Conservation (phyloP, 2,329 filamentous ascomycete genomes). For the Neoscytalidium dimidiatum region DNA sequence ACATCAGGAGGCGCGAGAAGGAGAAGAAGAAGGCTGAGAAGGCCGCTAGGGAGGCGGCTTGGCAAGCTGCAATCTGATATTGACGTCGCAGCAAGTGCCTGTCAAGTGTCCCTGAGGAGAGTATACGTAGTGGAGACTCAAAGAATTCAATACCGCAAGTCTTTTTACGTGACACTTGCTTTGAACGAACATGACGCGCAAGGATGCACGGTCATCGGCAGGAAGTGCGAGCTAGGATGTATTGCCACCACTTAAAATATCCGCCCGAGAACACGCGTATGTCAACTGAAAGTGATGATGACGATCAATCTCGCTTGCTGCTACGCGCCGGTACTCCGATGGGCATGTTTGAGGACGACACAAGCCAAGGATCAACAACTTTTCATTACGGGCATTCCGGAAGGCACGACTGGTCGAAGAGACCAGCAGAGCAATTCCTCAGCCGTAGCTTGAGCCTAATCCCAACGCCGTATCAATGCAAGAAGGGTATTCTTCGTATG, state of each 20-base stretch:
- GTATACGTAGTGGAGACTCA: neutral
- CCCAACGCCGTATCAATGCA: conserved; percentile 20
- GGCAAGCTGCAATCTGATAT: neutral
- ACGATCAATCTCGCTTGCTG: conserved; percentile 13
- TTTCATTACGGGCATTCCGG: conserved; percentile 14
- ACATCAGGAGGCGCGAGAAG: conserved; percentile 70
- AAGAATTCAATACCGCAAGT: too few relatives aligned
- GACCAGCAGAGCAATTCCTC: neutral
- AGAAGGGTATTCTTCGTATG: conserved; percentile 4
- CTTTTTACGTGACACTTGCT: neutral
- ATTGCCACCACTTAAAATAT: neutral
- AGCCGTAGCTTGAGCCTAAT: neutral
- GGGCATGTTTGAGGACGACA: neutral
- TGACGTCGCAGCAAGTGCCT: neutral
- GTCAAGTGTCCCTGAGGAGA: neutral
- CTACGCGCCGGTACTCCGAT: neutral
- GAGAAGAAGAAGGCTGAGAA: conserved; percentile 68
- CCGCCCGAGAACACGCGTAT: neutral
- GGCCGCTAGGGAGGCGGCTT: conserved; percentile 41
- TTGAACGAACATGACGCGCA: neutral
- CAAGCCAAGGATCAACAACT: conserved; percentile 2
- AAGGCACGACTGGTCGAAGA: neutral
- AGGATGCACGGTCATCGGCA: neutral
- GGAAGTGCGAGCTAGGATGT: neutral
- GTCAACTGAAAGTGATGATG: neutral